Evolutionary conservation across 768 basidiomycete species (phyloP).

Genomic region (Russula sp.): DNA sequence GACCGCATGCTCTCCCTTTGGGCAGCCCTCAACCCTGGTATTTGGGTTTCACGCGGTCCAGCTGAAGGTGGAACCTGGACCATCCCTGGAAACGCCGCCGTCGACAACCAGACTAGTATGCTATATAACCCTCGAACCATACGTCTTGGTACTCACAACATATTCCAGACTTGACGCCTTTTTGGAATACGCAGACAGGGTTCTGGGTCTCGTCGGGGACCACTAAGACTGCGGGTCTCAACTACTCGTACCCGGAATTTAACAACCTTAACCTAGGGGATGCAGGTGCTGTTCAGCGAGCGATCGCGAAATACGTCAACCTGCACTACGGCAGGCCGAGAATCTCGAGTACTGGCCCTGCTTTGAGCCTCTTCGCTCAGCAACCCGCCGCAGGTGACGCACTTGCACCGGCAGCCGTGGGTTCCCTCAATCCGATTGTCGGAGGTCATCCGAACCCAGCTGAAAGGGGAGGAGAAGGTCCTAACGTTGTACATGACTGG

Average conservation of each 20-base stretch:
- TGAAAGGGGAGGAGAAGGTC: background rate
- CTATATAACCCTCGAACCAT: background rate
- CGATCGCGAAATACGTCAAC: slow-evolving; percentile 35
- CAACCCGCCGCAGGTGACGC: background rate
- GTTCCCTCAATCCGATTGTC: background rate
- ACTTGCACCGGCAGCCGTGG: background rate
- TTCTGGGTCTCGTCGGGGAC: slow-evolving; percentile 38
- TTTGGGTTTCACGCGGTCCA: slow-evolving; percentile 33
- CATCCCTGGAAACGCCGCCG: background rate
- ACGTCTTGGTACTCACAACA: background rate
- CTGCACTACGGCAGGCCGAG: slow-evolving; percentile 32
- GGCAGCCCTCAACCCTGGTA: slow-evolving; percentile 40
- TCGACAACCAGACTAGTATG: slow-evolving; percentile 17
- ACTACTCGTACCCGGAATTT: slow-evolving; percentile 50
- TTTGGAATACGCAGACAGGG: slow-evolving; percentile 35
- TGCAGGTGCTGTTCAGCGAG: slow-evolving; percentile 27
- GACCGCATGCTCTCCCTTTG: slow-evolving; percentile 49
- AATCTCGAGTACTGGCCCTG: background rate
- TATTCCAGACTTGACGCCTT: slow-evolving; percentile 40
- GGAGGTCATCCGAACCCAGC: background rate
- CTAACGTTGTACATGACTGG: slow-evolving; percentile 34
- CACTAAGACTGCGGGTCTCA: slow-evolving; percentile 31
- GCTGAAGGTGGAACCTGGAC: slow-evolving; percentile 20
- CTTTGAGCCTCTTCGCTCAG: slow-evolving; percentile 19
- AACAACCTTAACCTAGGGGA: slow-evolving; percentile 34